Conservation (phyloP, 345 rosid genomes). For the Aegle marmelos region DNA sequence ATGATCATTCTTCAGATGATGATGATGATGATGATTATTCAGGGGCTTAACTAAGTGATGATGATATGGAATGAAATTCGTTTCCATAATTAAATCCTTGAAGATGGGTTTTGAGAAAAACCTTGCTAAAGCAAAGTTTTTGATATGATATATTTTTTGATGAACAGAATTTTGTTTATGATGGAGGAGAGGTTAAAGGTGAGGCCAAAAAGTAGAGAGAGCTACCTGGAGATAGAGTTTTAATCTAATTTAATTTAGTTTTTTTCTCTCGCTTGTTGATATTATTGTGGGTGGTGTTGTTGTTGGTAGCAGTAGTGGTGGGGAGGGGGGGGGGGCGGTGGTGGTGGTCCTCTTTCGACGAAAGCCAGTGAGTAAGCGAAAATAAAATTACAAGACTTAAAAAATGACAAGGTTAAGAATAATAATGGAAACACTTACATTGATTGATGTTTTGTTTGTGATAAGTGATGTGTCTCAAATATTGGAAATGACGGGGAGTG, state of each 20-base stretch:
- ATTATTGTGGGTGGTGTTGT: not conserved
- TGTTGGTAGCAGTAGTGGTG: not conserved
- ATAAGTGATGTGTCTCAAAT: not conserved
- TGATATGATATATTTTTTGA: not conserved
- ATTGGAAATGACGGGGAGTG: not conserved
- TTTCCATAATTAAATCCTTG: constrained; percentile 8
- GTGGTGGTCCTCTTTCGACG: not conserved
- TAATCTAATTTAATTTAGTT: too few species aligned
- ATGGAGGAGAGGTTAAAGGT: not conserved
- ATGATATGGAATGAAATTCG: constrained; percentile 8
- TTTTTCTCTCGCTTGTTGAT: not conserved
- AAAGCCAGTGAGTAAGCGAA: not conserved
- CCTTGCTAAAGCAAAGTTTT: not conserved
- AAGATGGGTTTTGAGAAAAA: not conserved
- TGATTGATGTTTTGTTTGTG: constrained; percentile 11
- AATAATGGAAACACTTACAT: constrained; percentile 11
- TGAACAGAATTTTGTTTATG: too few species aligned
- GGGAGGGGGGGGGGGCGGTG: too few species aligned
- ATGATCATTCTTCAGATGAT: constrained; percentile 10
- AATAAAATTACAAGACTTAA: not conserved
- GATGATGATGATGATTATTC: not conserved
- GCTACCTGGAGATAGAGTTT: not conserved
- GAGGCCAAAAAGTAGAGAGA: not conserved
- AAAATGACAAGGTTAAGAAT: not conserved
- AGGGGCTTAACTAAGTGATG: not conserved